These are phyloP conservation scores for Chrysanthemum makinoi DNA, from an alignment of 129 eudicot genomes.

Conservation along the genomic window DNA sequence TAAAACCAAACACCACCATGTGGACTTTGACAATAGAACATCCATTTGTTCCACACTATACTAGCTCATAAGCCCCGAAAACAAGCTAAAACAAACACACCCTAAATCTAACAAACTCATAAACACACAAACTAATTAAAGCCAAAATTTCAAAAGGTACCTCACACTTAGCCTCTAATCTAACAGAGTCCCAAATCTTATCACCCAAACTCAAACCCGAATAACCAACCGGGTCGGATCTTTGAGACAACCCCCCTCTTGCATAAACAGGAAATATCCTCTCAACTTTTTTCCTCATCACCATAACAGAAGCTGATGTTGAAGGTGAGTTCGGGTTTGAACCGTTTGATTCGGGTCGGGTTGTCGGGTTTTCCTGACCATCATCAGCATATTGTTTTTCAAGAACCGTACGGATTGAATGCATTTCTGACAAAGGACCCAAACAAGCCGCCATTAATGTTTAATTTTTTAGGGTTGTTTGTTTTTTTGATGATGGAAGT, in stretches of 20 bases:
- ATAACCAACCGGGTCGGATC: constrained; percentile 41
- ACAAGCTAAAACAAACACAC: not conserved
- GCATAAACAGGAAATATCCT: constrained; percentile 73
- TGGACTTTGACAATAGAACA: no score
- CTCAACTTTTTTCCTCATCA: constrained; percentile 43
- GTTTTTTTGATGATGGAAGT: constrained; percentile 9
- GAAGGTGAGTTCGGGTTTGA: constrained; percentile 29
- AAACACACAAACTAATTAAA: not conserved
- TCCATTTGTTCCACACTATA: no score
- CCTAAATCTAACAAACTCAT: not conserved
- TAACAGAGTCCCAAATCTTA: constrained; percentile 63
- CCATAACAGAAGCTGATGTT: constrained; percentile 26
- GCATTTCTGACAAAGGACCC: constrained; percentile 36
- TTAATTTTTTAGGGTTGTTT: constrained; percentile 12
- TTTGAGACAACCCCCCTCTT: constrained; percentile 38
- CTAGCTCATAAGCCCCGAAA: no score
- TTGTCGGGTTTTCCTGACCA: constrained; percentile 1
- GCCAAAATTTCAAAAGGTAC: constrained; percentile 16
- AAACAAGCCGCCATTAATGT: constrained; percentile 36
- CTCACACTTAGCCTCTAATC: constrained; percentile 60
- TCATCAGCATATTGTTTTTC: constrained; percentile 17
- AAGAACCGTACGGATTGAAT: constrained; percentile 27
- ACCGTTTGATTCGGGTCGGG: constrained; percentile 24
- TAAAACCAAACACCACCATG: not conserved
- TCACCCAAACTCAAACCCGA: constrained; percentile 50